phyloP scores from a whole-genome alignment of 768 basidiomycete genomes.

The Zangia roseola region DNA sequence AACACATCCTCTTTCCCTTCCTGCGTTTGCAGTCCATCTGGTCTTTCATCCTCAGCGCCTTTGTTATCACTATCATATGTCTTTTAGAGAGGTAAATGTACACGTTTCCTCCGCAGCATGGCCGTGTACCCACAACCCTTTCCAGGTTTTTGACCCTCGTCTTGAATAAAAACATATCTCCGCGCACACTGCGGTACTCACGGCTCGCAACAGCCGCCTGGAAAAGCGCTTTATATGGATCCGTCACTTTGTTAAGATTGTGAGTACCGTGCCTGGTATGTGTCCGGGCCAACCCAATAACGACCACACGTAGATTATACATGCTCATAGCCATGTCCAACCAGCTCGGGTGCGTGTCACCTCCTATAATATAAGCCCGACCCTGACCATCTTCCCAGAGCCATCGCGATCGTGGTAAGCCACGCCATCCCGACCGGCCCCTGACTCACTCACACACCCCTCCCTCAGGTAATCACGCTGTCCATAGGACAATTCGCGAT shows the following conservation, averaged over 20 bases:
- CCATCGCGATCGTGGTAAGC: constrained; percentile 26
- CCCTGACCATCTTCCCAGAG: constrained; percentile 17
- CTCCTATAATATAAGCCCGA: neutral
- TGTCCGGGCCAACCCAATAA: neutral
- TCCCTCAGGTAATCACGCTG: constrained; percentile 51
- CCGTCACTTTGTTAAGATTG: constrained; percentile 61
- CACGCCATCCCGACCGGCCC: neutral
- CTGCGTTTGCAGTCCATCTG: constrained; percentile 47
- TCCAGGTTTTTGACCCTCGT: constrained; percentile 50
- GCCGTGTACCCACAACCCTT: neutral
- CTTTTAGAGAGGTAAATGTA: constrained; percentile 55
- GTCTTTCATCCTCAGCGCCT: constrained; percentile 46
- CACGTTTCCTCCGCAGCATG: neutral
- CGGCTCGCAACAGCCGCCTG: constrained; percentile 49
- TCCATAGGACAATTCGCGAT: constrained; percentile 58
- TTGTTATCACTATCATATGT: constrained; percentile 50
- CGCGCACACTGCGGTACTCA: constrained; percentile 40
- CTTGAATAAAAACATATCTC: constrained; percentile 48
- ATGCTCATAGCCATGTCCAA: constrained; percentile 77
- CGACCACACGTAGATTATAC: constrained; percentile 46
- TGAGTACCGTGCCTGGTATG: constrained; percentile 32
- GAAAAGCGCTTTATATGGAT: constrained; percentile 54
- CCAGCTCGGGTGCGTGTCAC: constrained; percentile 56
- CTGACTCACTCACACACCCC: neutral
- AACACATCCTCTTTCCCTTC: constrained; percentile 43